These are phyloP conservation scores for Hypoxylon sp. DNA, from an alignment of 2,329 filamentous ascomycete species.

Conservation along the genomic window DNA sequence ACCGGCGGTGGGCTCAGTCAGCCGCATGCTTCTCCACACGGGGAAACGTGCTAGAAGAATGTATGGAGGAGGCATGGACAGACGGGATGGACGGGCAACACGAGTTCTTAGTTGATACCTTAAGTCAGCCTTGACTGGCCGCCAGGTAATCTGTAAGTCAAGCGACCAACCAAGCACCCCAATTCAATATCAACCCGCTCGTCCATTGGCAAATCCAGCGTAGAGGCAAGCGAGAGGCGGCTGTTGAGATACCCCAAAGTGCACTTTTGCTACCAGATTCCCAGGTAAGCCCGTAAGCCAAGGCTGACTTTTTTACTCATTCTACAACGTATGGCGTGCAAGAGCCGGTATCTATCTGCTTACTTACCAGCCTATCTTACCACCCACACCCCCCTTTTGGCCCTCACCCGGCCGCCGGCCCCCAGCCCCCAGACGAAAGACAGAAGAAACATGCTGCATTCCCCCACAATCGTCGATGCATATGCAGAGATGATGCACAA, in stretches of 20 bases:
- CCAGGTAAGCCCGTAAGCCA: conserved; percentile 35
- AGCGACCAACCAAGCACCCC: conserved; percentile 30
- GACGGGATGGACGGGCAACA: conserved; percentile 16
- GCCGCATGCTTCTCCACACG: conserved; percentile 35
- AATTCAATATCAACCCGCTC: conserved; percentile 26
- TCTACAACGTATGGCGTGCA: conserved; percentile 13
- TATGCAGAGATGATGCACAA: conserved; percentile 44
- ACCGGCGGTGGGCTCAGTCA: conserved; percentile 31
- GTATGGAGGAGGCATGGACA: conserved; percentile 9
- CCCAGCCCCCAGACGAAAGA: conserved; percentile 1
- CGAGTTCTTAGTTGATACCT: not conserved
- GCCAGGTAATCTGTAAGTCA: not conserved
- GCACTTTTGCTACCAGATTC: conserved; percentile 25
- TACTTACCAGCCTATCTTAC: conserved; percentile 14
- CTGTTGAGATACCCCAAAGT: conserved; percentile 41
- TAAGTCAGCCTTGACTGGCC: conserved; percentile 33
- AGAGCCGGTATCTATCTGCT: conserved; percentile 15
- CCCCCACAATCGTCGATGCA: conserved; percentile 47
- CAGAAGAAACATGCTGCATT: conserved; percentile 43
- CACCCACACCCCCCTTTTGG: conserved; percentile 23
- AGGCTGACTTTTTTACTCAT: conserved; percentile 21
- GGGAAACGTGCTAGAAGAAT: conserved; percentile 3
- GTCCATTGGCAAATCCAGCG: conserved; percentile 34
- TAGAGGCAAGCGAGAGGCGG: conserved; percentile 21
- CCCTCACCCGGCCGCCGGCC: conserved; percentile 12